These are phyloP conservation scores for Epithemia pelagica DNA, from an alignment of 108 stramenopile genomes.

Conservation along the genomic window DNA sequence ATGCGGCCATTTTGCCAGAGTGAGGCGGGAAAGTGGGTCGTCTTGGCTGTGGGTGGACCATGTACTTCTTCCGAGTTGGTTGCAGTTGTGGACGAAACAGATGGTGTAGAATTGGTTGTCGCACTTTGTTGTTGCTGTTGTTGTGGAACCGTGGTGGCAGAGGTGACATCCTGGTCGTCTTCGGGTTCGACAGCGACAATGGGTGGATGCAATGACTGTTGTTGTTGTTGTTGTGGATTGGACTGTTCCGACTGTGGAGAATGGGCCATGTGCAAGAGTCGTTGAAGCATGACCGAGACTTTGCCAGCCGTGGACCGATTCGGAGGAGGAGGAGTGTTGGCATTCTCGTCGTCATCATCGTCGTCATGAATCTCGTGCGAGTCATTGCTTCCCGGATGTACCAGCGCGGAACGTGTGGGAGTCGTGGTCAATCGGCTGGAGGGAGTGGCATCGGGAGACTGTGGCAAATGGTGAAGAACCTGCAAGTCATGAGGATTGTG, in stretches of 20 bases:
- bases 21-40: slow-evolving; percentile 10
- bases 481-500: not conserved
- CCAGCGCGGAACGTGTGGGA: not conserved
- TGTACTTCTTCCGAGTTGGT: not conserved
- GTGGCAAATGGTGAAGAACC: too few relatives aligned
- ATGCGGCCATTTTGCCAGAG: slow-evolving; percentile 39
- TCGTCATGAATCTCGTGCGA: not conserved
- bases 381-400: not conserved
- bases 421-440: not conserved
- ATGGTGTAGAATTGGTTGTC: not conserved
- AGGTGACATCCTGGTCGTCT: not conserved
- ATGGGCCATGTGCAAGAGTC: slow-evolving; percentile 8
- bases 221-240: not conserved
- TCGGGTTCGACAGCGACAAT: not conserved
- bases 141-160: not conserved
- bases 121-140: too few relatives aligned
- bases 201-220: not conserved
- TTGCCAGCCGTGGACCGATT: not conserved
- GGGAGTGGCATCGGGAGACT: not conserved
- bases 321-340: not conserved
- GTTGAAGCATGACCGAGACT: slow-evolving; percentile 13
- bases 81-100: not conserved
- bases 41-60: slow-evolving; percentile 2
- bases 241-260: slow-evolving; percentile 3
- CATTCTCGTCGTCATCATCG: slow-evolving; percentile 2